Evolutionary conservation across 768 basidiomycete genomes (phyloP).

Genomic region (Tremella fuciformis): DNA sequence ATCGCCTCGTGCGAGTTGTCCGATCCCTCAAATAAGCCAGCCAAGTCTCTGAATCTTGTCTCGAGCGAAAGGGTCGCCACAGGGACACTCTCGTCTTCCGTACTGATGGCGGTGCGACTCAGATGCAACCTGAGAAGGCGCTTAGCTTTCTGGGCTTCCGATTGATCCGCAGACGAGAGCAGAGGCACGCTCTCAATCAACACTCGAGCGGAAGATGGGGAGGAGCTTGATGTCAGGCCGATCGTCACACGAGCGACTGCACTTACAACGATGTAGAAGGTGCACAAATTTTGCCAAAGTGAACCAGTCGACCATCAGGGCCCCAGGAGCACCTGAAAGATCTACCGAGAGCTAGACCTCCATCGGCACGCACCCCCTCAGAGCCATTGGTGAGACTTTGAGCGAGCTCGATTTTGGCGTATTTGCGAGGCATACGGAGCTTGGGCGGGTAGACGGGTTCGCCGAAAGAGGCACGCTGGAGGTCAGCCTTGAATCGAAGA

Average conservation of each 20-base stretch:
- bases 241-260: neutral
- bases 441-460: conserved; percentile 62
- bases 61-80: conserved; percentile 60
- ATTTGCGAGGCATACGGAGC: conserved; percentile 76
- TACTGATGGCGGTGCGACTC: conserved; percentile 65
- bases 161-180: conserved; percentile 27
- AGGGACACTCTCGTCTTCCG: conserved; percentile 60
- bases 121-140: conserved; percentile 76
- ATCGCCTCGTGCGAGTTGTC: conserved; percentile 72
- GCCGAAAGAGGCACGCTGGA: conserved; percentile 74
- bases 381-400: conserved; percentile 63
- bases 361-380: conserved; percentile 71
- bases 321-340: conserved; percentile 92
- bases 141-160: conserved; percentile 55
- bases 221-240: conserved; percentile 16
- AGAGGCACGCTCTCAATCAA: conserved; percentile 43
- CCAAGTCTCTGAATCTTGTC: conserved; percentile 76
- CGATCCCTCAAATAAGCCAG: conserved; percentile 65
- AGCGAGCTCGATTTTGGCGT: conserved; percentile 63
- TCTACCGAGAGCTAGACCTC: conserved; percentile 78
- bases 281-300: conserved; percentile 63
- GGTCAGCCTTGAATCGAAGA: conserved; percentile 5
- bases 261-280: conserved; percentile 53
- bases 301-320: conserved; percentile 69
- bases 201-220: conserved; percentile 19